Conservation (phyloP, 371 early-diverging fungal species). For the Haplosporangium sp. region DNA sequence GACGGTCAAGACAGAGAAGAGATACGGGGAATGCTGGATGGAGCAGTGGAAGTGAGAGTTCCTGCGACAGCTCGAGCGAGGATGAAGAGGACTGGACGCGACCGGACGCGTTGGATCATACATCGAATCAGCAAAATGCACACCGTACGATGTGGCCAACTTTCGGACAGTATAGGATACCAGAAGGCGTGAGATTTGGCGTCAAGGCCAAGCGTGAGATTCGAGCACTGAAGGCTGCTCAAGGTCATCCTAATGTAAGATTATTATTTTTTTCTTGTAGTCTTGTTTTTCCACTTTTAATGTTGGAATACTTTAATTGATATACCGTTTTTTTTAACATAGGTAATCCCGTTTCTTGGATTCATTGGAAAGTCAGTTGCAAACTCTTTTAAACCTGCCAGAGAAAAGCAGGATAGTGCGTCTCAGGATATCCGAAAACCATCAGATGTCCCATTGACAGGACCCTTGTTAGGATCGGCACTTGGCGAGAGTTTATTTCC, state of each 20-base stretch:
- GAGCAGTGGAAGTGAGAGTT: conserved; percentile 19
- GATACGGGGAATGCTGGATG: not conserved
- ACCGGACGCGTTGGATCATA: not conserved
- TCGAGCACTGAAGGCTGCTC: conserved; percentile 38
- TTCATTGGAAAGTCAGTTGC: conserved; percentile 15
- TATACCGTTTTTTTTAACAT: not conserved
- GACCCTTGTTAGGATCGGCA: conserved; percentile 13
- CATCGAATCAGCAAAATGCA: not conserved
- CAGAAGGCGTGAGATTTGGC: conserved; percentile 29
- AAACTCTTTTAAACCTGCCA: conserved; percentile 18
- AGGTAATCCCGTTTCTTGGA: conserved; percentile 44
- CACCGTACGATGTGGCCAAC: not conserved
- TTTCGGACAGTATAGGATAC: conserved; percentile 7
- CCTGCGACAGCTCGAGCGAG: conserved; percentile 11
- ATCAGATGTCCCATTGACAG: conserved; percentile 8
- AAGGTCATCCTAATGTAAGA: conserved; percentile 47
- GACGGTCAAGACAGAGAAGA: not conserved
- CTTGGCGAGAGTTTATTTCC: conserved; percentile 30
- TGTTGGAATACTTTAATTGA: not conserved
- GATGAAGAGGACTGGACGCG: not conserved
- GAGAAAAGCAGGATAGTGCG: not conserved
- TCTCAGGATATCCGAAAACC: not conserved
- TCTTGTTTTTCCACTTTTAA: no score
- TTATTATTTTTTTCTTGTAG: not conserved
- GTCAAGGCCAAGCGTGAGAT: conserved; percentile 41